Base-by-base conservation (phyloP, 768 basidiomycete genomes). In the Collybia sp. region DNA sequence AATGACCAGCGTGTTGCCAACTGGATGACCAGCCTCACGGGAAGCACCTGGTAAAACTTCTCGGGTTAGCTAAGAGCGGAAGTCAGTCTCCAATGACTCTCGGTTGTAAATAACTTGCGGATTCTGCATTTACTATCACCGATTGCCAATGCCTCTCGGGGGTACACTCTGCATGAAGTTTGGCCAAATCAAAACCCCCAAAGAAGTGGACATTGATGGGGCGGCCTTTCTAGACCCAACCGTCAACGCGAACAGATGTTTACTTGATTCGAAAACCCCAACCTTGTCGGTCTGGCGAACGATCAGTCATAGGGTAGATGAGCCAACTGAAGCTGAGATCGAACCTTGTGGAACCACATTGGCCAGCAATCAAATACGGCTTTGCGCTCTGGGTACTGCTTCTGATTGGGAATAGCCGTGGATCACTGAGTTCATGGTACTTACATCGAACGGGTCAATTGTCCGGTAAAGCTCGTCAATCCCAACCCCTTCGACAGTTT, bases 331-430 rank as follows among this genome's bases (percentile, higher is more conserved):
- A 53, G 30, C 18, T 12, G 41, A 19, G 12, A 32, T 51, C 73
- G 25, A 42, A 79, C 84, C 69, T 87, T 88, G 61, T 89, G 86
- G 54, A 85, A 88, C 68, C 77, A 87, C 70, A 88, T 76, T 2
- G 85, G 85, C 86, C 86, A 89, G 50, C 76, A 80, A 43, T 84
- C 77, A 52, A 87, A 86, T 6, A 88, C 78, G 1, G 75, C 72
- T 43, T 79, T 72, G 37, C 86, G 78, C 51, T 80, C 83, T 1
- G 83, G 83, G 54, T 81, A 89, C 86, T 89, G 42, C 37, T 30
- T 20, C 10, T 4, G 15, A 11, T 47, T 19, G 46, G 43, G 41
- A 20, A 15, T 36, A 16, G 11, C 5, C 6, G 16, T 41, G 18
- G 25, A 37, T 35, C 25, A 33, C 16, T 34, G 25, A 25, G 6